These are phyloP conservation scores for Coriolopsis trogii DNA, from an alignment of 1,284 basidiomycete species.

Conservation along the genomic window DNA sequence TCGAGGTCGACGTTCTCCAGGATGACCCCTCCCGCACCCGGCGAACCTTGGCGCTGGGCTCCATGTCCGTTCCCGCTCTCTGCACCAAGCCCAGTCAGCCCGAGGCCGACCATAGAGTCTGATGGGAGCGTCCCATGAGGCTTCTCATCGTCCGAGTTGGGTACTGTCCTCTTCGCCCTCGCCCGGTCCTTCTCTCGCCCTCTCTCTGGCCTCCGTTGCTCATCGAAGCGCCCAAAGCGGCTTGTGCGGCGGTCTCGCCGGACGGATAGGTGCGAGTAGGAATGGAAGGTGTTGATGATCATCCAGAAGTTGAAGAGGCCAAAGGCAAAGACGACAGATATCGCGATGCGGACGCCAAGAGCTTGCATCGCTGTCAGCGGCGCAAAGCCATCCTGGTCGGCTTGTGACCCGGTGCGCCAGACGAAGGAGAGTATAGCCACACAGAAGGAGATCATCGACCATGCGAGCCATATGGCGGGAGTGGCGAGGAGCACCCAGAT, in stretches of 20 bases:
- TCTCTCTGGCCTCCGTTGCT: too few species aligned
- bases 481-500: slow-evolving; percentile 79
- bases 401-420: slow-evolving; percentile 65
- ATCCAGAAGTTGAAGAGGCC: slow-evolving; percentile 65
- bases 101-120: slow-evolving; percentile 27
- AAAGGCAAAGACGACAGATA: slow-evolving; percentile 58
- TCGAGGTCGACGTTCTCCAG: slow-evolving; percentile 27
- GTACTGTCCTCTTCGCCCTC: slow-evolving; percentile 2
- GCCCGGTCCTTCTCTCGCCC: slow-evolving; percentile 17
- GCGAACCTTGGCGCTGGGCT: slow-evolving; percentile 15
- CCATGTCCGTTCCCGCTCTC: slow-evolving; percentile 9
- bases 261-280: slow-evolving; percentile 43
- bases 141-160: slow-evolving; percentile 14
- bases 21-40: slow-evolving; percentile 17
- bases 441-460: slow-evolving; percentile 75
- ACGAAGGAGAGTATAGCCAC: slow-evolving; percentile 70
- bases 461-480: slow-evolving; percentile 75
- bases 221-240: slow-evolving; percentile 14
- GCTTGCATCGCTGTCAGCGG: slow-evolving; percentile 36
- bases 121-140: slow-evolving; percentile 17
- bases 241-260: slow-evolving; percentile 33
- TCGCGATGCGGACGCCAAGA: slow-evolving; percentile 56
- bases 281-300: slow-evolving; percentile 64
- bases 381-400: slow-evolving; percentile 41
- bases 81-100: slow-evolving; percentile 23